Conservation (phyloP, 1,139 yeast genomes). For the Chernovozyma aurita region DNA sequence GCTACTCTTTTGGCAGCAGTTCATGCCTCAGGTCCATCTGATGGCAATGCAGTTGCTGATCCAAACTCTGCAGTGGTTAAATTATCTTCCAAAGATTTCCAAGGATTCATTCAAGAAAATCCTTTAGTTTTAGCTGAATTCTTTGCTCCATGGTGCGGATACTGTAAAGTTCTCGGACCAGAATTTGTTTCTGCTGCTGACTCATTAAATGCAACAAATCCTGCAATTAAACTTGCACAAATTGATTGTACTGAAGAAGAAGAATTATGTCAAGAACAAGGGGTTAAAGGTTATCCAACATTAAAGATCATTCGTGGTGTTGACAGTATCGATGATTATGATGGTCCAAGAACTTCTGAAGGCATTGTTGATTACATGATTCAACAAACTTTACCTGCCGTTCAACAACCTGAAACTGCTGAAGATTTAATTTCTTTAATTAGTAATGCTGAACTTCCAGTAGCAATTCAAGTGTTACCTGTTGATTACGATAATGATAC, state of each 20-base stretch:
- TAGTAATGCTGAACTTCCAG: conserved; percentile 46
- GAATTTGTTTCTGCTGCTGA: conserved; percentile 87
- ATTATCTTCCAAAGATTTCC: conserved; percentile 58
- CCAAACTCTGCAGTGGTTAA: conserved; percentile 86
- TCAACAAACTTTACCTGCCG: conserved; percentile 81
- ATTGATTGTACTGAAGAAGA: conserved; percentile 88
- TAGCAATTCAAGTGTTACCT: conserved; percentile 49
- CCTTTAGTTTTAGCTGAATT: conserved; percentile 89
- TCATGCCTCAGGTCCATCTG: conserved; percentile 39
- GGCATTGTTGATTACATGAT: conserved; percentile 77
- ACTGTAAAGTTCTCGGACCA: conserved; percentile 92
- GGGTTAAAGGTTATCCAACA: conserved; percentile 88
- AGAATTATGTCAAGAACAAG: conserved; percentile 71
- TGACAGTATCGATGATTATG: conserved; percentile 53
- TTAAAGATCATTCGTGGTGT: conserved; percentile 70
- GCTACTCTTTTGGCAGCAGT: conserved; percentile 38
- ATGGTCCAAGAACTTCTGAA: conserved; percentile 79
- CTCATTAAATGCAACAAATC: conserved; percentile 50
- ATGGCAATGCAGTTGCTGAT: conserved; percentile 67
- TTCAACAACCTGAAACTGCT: conserved; percentile 45
- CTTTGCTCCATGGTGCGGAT: conserved; percentile 99
- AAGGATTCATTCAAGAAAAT: conserved; percentile 61
- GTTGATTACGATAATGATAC: conserved; percentile 20
- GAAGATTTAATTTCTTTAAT: conserved; percentile 49
- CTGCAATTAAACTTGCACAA: conserved; percentile 76